phyloP scores from a whole-genome alignment of 768 basidiomycete species.

The Boletus subparvulus region DNA sequence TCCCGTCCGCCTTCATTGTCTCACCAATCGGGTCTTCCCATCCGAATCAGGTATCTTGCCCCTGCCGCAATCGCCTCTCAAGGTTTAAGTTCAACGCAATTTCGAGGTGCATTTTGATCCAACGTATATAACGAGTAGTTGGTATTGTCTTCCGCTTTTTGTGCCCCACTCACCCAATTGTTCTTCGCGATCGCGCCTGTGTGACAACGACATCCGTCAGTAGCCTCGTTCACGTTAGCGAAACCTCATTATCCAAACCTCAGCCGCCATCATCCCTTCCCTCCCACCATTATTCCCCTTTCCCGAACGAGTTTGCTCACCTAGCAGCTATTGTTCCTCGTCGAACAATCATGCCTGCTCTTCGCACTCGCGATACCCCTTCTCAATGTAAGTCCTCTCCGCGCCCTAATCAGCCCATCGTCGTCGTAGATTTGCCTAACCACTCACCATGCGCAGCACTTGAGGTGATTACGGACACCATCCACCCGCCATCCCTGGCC shows the following conservation, averaged over 20 bases:
- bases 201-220: conserved; percentile 52
- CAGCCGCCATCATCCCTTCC: conserved; percentile 17
- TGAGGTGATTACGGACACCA: conserved; percentile 70
- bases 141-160: conserved; percentile 57
- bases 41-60: conserved; percentile 21
- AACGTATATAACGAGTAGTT: conserved; percentile 53
- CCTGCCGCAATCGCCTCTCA: conserved; percentile 21
- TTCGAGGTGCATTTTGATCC: conserved; percentile 30
- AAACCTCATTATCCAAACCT: conserved; percentile 43
- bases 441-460: conserved; percentile 49
- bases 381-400: conserved; percentile 41
- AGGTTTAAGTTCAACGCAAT: conserved; percentile 38
- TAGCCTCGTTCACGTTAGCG: conserved; percentile 40
- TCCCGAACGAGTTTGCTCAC: conserved; percentile 37
- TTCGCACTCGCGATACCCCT: conserved; percentile 76
- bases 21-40: conserved; percentile 27
- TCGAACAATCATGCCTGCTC: conserved; percentile 68
- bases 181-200: conserved; percentile 45
- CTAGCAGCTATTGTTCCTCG: conserved; percentile 34
- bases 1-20: conserved; percentile 33
- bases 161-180: conserved; percentile 69
- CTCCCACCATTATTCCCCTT: conserved; percentile 36
- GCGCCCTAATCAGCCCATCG: not conserved
- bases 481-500: conserved; percentile 51
- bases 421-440: conserved; percentile 4